Conservation (phyloP, 2,329 filamentous ascomycete species). For the Colletotrichum simmondsii region DNA sequence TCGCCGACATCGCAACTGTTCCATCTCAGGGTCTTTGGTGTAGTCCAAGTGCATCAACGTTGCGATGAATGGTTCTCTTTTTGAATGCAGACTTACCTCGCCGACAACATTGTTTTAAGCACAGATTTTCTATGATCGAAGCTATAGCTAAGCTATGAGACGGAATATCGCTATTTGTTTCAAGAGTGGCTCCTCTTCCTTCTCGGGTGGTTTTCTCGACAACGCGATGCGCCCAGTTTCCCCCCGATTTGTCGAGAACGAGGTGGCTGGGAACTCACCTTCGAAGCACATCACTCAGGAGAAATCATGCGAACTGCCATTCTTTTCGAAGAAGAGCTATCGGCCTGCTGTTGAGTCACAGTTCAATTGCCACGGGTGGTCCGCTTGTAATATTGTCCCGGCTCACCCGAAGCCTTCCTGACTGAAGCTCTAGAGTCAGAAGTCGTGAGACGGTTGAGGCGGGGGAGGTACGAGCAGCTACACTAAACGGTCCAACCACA, state of each 20-base stretch:
- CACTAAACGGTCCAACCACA: not conserved
- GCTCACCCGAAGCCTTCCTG: not conserved
- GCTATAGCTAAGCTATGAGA: not conserved
- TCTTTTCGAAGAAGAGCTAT: not conserved
- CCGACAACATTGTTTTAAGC: not conserved
- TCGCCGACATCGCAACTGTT: constrained; percentile 27
- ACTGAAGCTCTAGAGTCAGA: not conserved
- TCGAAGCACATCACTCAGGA: not conserved
- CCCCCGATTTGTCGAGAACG: not conserved
- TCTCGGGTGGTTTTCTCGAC: not conserved
- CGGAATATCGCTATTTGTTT: not conserved
- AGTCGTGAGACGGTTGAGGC: not conserved
- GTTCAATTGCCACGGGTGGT: not conserved
- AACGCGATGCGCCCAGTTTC: not conserved
- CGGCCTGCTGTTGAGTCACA: not conserved
- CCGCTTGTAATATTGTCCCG: not conserved
- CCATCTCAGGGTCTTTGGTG: not conserved
- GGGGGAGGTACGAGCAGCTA: not conserved
- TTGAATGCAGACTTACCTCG: not conserved
- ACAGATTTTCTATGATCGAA: not conserved
- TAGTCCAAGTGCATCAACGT: not conserved
- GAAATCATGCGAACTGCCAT: not conserved
- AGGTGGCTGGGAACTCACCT: not conserved
- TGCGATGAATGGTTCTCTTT: not conserved
- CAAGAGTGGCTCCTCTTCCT: not conserved